phyloP scores from a whole-genome alignment of 2,329 filamentous ascomycete genomes.

The Periconia digitata region DNA sequence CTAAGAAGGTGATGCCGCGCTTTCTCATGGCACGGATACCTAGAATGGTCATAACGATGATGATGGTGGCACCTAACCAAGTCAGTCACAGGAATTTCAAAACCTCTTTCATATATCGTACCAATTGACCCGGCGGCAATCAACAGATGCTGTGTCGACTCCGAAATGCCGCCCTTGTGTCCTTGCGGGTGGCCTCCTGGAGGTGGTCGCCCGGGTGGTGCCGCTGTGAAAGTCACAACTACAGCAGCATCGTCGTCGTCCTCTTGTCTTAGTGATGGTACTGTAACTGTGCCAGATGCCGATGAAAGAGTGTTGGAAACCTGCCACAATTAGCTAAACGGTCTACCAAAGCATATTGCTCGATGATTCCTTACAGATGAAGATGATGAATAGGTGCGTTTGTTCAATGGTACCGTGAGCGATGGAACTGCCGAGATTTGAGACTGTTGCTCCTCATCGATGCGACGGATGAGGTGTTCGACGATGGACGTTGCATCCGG shows the following conservation, averaged over 20 bases:
- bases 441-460: constrained; percentile 16
- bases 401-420: not conserved
- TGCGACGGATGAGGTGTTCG: constrained; percentile 14
- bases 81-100: constrained; percentile 13
- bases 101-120: constrained; percentile 9
- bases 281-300: constrained; percentile 10
- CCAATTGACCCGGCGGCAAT: constrained; percentile 47
- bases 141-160: constrained; percentile 42
- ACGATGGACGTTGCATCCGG: constrained; percentile 23
- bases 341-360: constrained; percentile 14
- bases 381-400: not conserved
- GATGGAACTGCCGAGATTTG: constrained; percentile 5
- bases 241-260: constrained; percentile 29
- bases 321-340: constrained; percentile 17
- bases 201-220: constrained; percentile 17
- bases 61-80: constrained; percentile 39
- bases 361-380: constrained; percentile 22
- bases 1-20: constrained; percentile 35
- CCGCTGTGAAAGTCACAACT: constrained; percentile 20
- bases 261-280: constrained; percentile 19
- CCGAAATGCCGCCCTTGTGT: constrained; percentile 32
- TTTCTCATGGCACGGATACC: constrained; percentile 42
- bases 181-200: constrained; percentile 11
- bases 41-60: constrained; percentile 40
- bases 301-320: constrained; percentile 14